These are phyloP conservation scores for Zalaria obscura DNA, from an alignment of 2,329 filamentous ascomycete genomes.

Conservation along the genomic window DNA sequence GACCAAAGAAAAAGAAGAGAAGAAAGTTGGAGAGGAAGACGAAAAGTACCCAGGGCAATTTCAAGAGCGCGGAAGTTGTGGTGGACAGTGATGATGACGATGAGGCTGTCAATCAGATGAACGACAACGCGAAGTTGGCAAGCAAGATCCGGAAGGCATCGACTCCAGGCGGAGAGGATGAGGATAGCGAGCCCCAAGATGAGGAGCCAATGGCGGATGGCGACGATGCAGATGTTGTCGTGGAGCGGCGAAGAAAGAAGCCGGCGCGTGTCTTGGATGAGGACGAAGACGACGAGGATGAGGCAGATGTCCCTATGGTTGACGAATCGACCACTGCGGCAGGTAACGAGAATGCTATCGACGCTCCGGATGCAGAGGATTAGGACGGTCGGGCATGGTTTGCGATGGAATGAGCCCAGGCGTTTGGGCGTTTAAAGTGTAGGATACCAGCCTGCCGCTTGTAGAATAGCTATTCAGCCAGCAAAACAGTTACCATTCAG, in stretches of 20 bases:
- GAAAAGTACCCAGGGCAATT: constrained; percentile 42
- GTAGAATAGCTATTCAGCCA: too few species aligned
- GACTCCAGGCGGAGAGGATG: constrained; percentile 15
- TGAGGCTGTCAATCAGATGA: constrained; percentile 15
- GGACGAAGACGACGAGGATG: constrained; percentile 19
- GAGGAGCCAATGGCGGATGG: constrained; percentile 6
- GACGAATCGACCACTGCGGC: constrained; percentile 4
- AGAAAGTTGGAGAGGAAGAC: constrained; percentile 43
- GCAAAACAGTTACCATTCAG: too few species aligned
- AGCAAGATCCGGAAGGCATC: constrained; percentile 14
- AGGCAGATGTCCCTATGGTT: constrained; percentile 6
- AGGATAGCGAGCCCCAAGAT: constrained; percentile 9
- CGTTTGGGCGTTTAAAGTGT: too few species aligned
- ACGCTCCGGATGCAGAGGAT: too few species aligned
- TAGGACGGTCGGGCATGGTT: too few species aligned
- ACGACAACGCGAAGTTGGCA: constrained; percentile 9
- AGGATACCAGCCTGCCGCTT: too few species aligned
- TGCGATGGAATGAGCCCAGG: too few species aligned
- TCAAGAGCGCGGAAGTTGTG: constrained; percentile 74
- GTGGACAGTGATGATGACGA: constrained; percentile 58
- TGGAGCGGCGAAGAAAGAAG: constrained; percentile 13
- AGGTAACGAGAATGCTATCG: constrained; percentile 4
- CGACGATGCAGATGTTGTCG: constrained; percentile 7
- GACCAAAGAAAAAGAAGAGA: constrained; percentile 45
- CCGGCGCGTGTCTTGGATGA: constrained; percentile 17